A percentile compares a stretch with the other conserved stretches of the same genome.
Conservation (phyloP, 352 stramenopile genomes). For the Pythium pyrilobum region DNA sequence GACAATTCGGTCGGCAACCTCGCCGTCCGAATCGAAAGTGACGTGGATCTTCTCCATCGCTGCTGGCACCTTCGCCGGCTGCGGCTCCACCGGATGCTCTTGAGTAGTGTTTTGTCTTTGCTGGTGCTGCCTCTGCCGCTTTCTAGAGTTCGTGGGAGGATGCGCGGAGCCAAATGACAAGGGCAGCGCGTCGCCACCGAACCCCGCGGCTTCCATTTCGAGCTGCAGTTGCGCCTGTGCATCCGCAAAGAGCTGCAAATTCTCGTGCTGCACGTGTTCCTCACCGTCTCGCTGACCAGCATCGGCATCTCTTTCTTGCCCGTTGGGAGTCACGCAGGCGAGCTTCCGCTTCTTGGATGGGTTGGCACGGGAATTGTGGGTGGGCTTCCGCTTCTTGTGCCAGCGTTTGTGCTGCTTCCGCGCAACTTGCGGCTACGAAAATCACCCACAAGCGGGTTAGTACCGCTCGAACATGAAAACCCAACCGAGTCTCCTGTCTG, state of each 20-base stretch:
- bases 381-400: slow-evolving; percentile 30
- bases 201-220: slow-evolving; percentile 55
- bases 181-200: slow-evolving; percentile 39
- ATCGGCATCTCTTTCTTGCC: background rate
- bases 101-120: background rate
- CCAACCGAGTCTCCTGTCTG: background rate
- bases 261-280: slow-evolving; percentile 22
- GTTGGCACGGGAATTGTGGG: background rate
- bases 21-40: slow-evolving; percentile 60
- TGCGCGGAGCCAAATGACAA: slow-evolving; percentile 44
- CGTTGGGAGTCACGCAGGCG: background rate
- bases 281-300: slow-evolving; percentile 14
- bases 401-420: slow-evolving; percentile 15
- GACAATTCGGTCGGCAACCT: slow-evolving; percentile 36
- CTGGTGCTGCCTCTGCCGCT: slow-evolving; percentile 10
- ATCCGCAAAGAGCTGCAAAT: slow-evolving; percentile 36
- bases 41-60: slow-evolving; percentile 50
- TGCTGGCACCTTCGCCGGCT: background rate
- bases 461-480: background rate
- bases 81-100: background rate
- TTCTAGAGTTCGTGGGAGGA: background rate
- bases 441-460: background rate
- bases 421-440: slow-evolving; percentile 11
- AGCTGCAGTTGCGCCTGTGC: slow-evolving; percentile 45
- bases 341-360: slow-evolving; percentile 8